A percentile compares a stretch with the other conserved stretches of the same genome.
phyloP scores from a whole-genome alignment of 2,329 filamentous ascomycete species.

The Catunica adiposa region DNA sequence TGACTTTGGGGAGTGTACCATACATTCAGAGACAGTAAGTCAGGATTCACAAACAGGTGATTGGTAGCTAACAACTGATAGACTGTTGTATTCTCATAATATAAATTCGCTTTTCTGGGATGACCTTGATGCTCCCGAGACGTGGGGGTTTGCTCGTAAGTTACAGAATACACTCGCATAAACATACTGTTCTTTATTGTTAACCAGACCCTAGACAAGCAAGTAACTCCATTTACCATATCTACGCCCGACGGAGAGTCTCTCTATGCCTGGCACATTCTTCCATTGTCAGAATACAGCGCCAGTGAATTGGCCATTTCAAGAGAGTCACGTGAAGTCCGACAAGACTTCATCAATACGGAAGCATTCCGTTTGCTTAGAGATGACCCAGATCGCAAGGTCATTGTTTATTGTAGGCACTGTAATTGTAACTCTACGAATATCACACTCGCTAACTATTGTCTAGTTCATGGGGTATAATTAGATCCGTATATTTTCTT shows the following conservation, averaged over 20 bases:
- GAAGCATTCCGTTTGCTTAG: constrained; percentile 45
- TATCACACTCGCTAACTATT: neutral
- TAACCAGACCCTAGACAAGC: constrained; percentile 42
- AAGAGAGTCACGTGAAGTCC: constrained; percentile 32
- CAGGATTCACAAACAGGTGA: neutral
- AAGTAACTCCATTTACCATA: constrained; percentile 74
- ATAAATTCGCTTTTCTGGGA: constrained; percentile 56
- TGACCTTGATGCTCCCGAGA: constrained; percentile 59
- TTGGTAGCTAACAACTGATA: constrained; percentile 25
- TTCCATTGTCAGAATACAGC: constrained; percentile 62
- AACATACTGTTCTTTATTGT: no score
- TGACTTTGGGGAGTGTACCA: constrained; percentile 50
- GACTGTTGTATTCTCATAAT: constrained; percentile 70
- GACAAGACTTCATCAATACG: constrained; percentile 36
- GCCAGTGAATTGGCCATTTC: constrained; percentile 50
- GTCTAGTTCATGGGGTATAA: constrained; percentile 14
- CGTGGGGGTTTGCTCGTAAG: constrained; percentile 71
- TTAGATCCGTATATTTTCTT: constrained; percentile 11
- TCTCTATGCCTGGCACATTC: constrained; percentile 79
- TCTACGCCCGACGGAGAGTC: constrained; percentile 57
- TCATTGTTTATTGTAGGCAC: constrained; percentile 38
- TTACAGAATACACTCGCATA: no score
- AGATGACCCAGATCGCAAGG: constrained; percentile 43
- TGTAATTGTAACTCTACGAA: no score
- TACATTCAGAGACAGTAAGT: constrained; percentile 66